phyloP scores from a whole-genome alignment of 306 rosid genomes.

The Acacia confusa region DNA sequence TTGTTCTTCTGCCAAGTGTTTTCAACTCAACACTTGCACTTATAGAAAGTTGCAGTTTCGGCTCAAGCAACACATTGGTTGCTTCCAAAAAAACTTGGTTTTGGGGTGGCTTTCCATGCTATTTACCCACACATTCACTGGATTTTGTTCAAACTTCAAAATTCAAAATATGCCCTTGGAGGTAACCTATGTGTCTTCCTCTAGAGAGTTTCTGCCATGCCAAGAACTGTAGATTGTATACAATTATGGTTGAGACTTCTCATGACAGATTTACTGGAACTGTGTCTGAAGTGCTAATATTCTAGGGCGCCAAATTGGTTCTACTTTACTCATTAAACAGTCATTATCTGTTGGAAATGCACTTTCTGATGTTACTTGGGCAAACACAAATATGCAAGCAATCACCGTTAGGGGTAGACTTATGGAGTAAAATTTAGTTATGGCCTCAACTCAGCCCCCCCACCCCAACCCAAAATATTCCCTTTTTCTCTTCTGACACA shows the following conservation, averaged over 20 bases:
- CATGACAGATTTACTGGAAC: background rate
- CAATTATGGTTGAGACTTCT: conserved; percentile 7
- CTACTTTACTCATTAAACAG: background rate
- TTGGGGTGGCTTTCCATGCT: background rate
- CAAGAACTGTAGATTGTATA: conserved; percentile 1
- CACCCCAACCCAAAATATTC: no score
- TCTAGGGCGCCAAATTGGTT: background rate
- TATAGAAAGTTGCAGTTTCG: background rate
- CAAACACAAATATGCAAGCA: conserved; percentile 1
- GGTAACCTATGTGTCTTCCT: background rate
- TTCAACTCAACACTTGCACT: background rate
- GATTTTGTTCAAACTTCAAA: background rate
- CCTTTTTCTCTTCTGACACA: background rate
- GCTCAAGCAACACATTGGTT: background rate
- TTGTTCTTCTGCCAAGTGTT: conserved; percentile 1
- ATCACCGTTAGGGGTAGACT: conserved; percentile 4
- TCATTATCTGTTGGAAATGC: conserved; percentile 14
- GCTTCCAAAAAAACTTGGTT: background rate
- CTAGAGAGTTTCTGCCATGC: background rate
- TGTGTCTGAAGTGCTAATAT: conserved; percentile 1
- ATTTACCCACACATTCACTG: background rate
- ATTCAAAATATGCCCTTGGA: background rate
- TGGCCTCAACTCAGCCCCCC: background rate
- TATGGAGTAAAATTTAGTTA: conserved; percentile 15
- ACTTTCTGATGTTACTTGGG: conserved; percentile 2